Evolutionary conservation across 352 stramenopile genomes (phyloP).

Genomic region (Peronospora farinosa): DNA sequence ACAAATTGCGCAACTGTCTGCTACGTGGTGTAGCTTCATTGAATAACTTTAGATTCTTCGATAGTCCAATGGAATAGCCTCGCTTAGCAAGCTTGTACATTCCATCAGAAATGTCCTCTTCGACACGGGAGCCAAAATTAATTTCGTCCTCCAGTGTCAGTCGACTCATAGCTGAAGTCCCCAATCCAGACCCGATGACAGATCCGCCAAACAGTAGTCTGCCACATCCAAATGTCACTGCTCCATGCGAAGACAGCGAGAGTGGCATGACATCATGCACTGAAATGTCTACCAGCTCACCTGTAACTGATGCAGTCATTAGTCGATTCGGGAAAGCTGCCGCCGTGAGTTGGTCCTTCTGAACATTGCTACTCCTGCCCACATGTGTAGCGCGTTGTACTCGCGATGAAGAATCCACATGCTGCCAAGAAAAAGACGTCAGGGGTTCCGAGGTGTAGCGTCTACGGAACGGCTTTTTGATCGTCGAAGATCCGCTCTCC

Average conservation of each 20-base stretch:
- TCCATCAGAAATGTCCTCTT: conserved; percentile 67
- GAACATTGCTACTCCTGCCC: conserved; percentile 19
- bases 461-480: conserved; percentile 72
- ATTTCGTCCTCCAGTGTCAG: conserved; percentile 34
- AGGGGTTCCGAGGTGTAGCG: conserved; percentile 75
- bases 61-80: conserved; percentile 69
- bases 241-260: conserved; percentile 62
- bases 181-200: conserved; percentile 22
- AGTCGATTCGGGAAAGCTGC: conserved; percentile 78
- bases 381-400: conserved; percentile 18
- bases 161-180: conserved; percentile 34
- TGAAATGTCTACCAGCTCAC: conserved; percentile 82
- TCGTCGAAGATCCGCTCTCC: conserved; percentile 33
- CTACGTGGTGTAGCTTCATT: conserved; percentile 30
- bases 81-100: conserved; percentile 74
- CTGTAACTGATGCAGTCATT: conserved; percentile 59
- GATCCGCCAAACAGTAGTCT: conserved; percentile 58
- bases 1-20: conserved; percentile 56
- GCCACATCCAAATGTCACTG: conserved; percentile 69
- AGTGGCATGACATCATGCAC: conserved; percentile 84
- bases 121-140: conserved; percentile 11
- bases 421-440: conserved; percentile 77
- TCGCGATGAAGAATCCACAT: conserved; percentile 30
- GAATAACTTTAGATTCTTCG: conserved; percentile 76
- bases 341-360: conserved; percentile 35